Percentiles rank a stretch among this genome's conserved stretches.
These are phyloP conservation scores for Intubia oerlemansii DNA, from an alignment of 2,329 filamentous ascomycete species.

Conservation along the genomic window DNA sequence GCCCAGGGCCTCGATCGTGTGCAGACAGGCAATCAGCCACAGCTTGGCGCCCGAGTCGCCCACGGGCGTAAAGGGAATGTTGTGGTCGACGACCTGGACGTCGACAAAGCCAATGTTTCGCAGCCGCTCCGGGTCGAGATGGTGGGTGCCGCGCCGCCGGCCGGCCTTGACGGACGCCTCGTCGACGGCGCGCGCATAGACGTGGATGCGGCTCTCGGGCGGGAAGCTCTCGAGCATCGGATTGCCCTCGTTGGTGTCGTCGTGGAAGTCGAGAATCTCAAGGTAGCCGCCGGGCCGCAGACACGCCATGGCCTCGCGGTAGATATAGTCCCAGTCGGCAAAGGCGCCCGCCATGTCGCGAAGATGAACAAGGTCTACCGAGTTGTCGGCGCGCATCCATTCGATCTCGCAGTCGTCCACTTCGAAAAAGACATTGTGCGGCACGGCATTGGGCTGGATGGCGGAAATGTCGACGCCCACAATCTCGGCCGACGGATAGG, in stretches of 20 bases:
- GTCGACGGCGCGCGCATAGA: conserved; percentile 4
- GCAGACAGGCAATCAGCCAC: conserved; percentile 20
- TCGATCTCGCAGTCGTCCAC: conserved; percentile 34
- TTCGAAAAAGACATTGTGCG: conserved; percentile 37
- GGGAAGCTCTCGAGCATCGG: conserved; percentile 10
- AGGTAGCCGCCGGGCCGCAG: conserved; percentile 31
- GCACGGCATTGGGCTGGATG: conserved; percentile 32
- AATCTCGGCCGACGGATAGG: conserved; percentile 30
- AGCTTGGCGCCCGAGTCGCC: conserved; percentile 21
- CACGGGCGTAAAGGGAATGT: conserved; percentile 23
- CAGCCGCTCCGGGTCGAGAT: conserved; percentile 12
- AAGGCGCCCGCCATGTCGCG: conserved; percentile 34
- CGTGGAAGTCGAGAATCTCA: conserved; percentile 22
- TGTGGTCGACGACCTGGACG: conserved; percentile 19
- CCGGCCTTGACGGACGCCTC: conserved; percentile 23
- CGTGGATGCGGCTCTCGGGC: conserved; percentile 22
- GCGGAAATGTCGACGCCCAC: conserved; percentile 37
- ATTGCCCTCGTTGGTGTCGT: conserved; percentile 13
- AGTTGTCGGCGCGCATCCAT: conserved; percentile 29
- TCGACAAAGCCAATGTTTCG: conserved; percentile 21
- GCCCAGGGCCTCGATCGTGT: conserved; percentile 20
- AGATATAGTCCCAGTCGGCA: conserved; percentile 31
- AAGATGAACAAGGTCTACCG: conserved; percentile 35
- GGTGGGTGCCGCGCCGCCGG: conserved; percentile 6
- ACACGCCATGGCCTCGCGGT: conserved; percentile 27